Conservation (phyloP, 805 yeast species). For the Candida silvatica region DNA sequence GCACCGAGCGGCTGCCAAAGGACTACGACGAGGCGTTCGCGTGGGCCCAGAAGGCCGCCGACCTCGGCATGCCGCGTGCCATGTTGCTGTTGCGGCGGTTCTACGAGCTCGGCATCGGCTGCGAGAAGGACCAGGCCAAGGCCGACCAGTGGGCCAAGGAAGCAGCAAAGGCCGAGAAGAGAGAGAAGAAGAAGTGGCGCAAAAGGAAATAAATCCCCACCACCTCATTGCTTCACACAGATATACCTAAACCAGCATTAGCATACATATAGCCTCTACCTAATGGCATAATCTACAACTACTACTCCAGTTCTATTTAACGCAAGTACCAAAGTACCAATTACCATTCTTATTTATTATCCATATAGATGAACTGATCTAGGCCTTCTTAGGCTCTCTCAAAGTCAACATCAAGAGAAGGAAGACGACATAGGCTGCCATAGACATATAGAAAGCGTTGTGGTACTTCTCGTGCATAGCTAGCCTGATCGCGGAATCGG, state of each 20-base stretch:
- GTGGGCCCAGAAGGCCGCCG: slow-evolving; percentile 90
- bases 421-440: neutral
- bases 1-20: slow-evolving; percentile 75
- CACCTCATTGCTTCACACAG: no score
- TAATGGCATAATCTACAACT: no score
- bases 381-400: no score
- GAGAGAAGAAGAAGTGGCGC: neutral
- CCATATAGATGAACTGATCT: no score
- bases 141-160: slow-evolving; percentile 69
- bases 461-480: slow-evolving; percentile 5
- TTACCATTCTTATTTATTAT: no score
- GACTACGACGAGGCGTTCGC: slow-evolving; percentile 85
- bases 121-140: slow-evolving; percentile 44
- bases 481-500: neutral
- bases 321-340: no score
- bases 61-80: slow-evolving; percentile 62
- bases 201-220: neutral
- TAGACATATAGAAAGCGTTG: slow-evolving; percentile 1
- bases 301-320: no score
- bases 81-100: slow-evolving; percentile 81
- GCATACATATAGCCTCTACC: no score
- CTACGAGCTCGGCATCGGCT: slow-evolving; percentile 82
- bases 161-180: slow-evolving; percentile 29
- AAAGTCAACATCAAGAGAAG: no score
- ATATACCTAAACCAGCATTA: no score